Percentiles rank a stretch among this genome's conserved stretches.
Evolutionary conservation across 2,329 filamentous ascomycete species (phyloP).

Genomic region (Fusarium sp.): DNA sequence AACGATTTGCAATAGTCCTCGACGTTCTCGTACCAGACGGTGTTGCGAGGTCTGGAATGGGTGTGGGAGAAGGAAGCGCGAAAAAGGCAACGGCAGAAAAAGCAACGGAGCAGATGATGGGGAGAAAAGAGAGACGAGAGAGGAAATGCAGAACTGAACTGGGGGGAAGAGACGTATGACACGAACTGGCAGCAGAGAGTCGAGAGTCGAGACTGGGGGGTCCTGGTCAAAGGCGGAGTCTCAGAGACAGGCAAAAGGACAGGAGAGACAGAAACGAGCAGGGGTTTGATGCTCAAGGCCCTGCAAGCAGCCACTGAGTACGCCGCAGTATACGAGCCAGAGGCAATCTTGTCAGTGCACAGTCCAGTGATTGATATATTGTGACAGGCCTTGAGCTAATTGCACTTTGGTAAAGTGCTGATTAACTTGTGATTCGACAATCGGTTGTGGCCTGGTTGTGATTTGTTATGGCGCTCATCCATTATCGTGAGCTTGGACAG

Average conservation of each 20-base stretch:
- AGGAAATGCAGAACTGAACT: slow-evolving; percentile 29
- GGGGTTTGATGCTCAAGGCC: slow-evolving; percentile 35
- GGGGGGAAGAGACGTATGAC: slow-evolving; percentile 34
- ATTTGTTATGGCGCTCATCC: slow-evolving; percentile 3
- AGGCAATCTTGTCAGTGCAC: slow-evolving; percentile 27
- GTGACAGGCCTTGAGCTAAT: not conserved
- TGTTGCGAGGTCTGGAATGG: slow-evolving; percentile 52
- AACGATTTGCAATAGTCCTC: slow-evolving; percentile 44
- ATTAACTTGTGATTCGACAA: slow-evolving; percentile 27
- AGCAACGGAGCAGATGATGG: slow-evolving; percentile 31
- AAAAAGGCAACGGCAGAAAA: slow-evolving; percentile 28
- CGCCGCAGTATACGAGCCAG: slow-evolving; percentile 27
- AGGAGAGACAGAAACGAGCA: slow-evolving; percentile 37
- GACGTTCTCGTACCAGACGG: slow-evolving; percentile 53
- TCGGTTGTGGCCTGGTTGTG: not conserved
- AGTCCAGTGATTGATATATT: not conserved
- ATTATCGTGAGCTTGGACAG: slow-evolving; percentile 35
- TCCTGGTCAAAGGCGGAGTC: slow-evolving; percentile 40
- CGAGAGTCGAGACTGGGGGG: slow-evolving; percentile 4
- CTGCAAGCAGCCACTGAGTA: slow-evolving; percentile 38
- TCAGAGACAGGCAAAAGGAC: slow-evolving; percentile 36
- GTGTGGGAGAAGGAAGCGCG: slow-evolving; percentile 43
- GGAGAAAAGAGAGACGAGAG: slow-evolving; percentile 40
- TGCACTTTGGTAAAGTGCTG: not conserved
- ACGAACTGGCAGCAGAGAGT: slow-evolving; percentile 32